A percentile compares a stretch with the other conserved stretches of the same genome.
Conservation (phyloP, 352 stramenopile genomes). For the Pythium brassicae region DNA sequence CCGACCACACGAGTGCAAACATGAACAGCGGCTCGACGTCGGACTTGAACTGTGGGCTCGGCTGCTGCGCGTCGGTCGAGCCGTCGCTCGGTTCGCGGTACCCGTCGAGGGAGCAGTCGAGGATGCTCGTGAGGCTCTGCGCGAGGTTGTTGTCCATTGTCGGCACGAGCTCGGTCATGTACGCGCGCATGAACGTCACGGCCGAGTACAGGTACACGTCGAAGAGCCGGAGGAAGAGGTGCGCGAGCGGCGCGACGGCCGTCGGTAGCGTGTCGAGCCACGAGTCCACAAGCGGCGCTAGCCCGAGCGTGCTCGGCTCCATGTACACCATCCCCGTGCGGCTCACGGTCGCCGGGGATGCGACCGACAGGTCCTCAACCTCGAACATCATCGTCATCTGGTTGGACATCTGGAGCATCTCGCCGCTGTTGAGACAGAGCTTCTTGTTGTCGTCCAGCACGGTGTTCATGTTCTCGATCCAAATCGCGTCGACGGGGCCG, state of each 20-base stretch:
- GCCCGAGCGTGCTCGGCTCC: conserved; percentile 90
- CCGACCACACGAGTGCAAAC: conserved; percentile 91
- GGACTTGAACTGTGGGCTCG: conserved; percentile 60
- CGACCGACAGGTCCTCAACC: conserved; percentile 92
- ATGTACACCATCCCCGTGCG: conserved; percentile 97
- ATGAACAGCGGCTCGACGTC: conserved; percentile 88
- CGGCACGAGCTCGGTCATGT: conserved; percentile 85
- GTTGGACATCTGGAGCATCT: conserved; percentile 94
- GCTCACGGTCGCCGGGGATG: conserved; percentile 92
- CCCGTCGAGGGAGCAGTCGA: conserved; percentile 88
- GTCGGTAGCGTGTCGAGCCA: conserved; percentile 83
- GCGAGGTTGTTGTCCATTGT: conserved; percentile 93
- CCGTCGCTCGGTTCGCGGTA: conserved; percentile 55
- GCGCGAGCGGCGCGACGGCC: conserved; percentile 21
- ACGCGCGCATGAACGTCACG: conserved; percentile 84
- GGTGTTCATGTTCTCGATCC: conserved; percentile 98
- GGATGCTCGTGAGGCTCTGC: conserved; percentile 88
- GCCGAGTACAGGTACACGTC: conserved; percentile 89
- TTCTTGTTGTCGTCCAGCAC: conserved; percentile 96
- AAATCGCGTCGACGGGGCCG: conserved; percentile 92
- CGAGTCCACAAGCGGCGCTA: conserved; percentile 84
- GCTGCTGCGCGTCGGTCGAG: conserved; percentile 40
- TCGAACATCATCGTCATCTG: conserved; percentile 99
- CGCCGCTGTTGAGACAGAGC: conserved; percentile 91
- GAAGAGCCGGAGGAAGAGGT: conserved; percentile 79